Conservation (phyloP, 441 rosid species). For the Isatis lusitanica region DNA sequence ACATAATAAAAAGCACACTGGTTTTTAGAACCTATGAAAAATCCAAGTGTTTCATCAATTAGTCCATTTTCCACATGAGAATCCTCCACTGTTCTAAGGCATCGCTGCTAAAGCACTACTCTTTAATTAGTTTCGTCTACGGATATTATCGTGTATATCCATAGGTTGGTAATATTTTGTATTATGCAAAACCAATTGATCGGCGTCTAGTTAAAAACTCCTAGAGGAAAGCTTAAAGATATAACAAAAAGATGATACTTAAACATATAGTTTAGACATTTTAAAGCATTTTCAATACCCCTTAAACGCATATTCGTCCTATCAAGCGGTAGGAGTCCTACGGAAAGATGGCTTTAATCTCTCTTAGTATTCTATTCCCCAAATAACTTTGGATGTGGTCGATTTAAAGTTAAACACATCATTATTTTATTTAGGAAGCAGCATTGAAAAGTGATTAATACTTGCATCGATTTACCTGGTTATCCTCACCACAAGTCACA, state of each 20-base stretch:
- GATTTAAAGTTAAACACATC: background rate
- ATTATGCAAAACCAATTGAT: background rate
- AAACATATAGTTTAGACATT: background rate
- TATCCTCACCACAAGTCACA: background rate
- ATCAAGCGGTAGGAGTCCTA: background rate
- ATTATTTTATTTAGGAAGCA: background rate
- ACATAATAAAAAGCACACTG: too few relatives aligned
- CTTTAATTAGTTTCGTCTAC: background rate
- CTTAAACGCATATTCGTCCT: conserved; percentile 30
- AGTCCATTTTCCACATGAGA: background rate
- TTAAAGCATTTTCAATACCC: background rate
- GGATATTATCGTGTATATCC: conserved; percentile 26
- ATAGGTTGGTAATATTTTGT: background rate
- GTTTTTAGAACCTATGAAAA: too few relatives aligned
- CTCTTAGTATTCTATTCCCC: background rate
- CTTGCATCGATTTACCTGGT: background rate
- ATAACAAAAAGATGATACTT: conserved; percentile 11
- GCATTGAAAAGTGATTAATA: background rate
- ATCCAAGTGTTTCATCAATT: too few relatives aligned
- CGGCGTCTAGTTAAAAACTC: background rate
- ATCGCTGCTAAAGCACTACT: background rate
- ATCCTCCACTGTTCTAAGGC: background rate
- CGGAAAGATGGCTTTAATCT: conserved; percentile 1
- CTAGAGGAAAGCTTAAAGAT: background rate
- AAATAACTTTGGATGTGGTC: background rate